A percentile compares a stretch with the other conserved stretches of the same genome.
These are phyloP conservation scores for Mycena olivaceomarginata DNA, from an alignment of 768 basidiomycete genomes.

Conservation along the genomic window DNA sequence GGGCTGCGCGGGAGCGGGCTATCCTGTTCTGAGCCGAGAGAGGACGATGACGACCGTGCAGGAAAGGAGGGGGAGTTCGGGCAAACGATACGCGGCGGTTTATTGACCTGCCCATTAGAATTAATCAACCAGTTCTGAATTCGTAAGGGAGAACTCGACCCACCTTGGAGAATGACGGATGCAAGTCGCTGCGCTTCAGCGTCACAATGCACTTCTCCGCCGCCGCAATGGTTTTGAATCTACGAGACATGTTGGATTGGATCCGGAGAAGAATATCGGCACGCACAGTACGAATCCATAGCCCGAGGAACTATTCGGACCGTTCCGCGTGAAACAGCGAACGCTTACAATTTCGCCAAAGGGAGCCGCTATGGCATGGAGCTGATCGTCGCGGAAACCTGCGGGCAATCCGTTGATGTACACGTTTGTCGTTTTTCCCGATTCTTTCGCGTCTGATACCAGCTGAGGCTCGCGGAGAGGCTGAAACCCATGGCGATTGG, in stretches of 20 bases:
- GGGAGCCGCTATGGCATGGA: constrained; percentile 70
- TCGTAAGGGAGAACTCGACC: constrained; percentile 19
- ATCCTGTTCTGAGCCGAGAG: constrained; percentile 13
- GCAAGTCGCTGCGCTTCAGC: constrained; percentile 74
- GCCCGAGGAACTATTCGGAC: constrained; percentile 71
- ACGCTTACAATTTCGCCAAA: constrained; percentile 76
- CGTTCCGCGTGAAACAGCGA: constrained; percentile 77
- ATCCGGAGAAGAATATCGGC: background rate
- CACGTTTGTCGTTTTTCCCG: constrained; percentile 68
- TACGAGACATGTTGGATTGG: constrained; percentile 42
- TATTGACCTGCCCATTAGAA: constrained; percentile 9
- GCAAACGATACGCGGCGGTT: constrained; percentile 34
- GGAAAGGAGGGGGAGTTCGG: constrained; percentile 3
- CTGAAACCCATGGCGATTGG: constrained; percentile 6
- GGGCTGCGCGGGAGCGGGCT: background rate
- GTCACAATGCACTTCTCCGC: constrained; percentile 74
- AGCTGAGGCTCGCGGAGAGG: background rate
- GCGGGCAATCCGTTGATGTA: constrained; percentile 81
- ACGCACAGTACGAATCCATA: constrained; percentile 68
- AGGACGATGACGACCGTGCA: constrained; percentile 23
- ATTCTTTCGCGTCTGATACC: background rate
- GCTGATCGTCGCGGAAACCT: constrained; percentile 73
- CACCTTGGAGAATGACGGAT: constrained; percentile 79
- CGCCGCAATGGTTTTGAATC: constrained; percentile 68
- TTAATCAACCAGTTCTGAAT: background rate